These are phyloP conservation scores for Hapsidospora chrysogenum DNA, from an alignment of 495 filamentous ascomycete genomes.

Conservation along the genomic window DNA sequence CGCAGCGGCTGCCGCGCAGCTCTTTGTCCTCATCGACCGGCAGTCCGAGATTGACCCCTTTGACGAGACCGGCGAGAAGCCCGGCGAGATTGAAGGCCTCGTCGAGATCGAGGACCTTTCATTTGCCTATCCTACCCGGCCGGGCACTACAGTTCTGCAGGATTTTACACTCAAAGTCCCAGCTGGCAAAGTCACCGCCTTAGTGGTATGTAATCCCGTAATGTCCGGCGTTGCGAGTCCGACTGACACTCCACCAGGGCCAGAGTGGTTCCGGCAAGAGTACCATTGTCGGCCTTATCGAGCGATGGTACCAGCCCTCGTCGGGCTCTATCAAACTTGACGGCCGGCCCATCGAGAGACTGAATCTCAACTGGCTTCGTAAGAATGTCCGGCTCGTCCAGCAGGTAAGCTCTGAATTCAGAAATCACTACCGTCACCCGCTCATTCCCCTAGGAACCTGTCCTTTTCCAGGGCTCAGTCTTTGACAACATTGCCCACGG, in stretches of 20 bases:
- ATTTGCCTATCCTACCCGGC: slow-evolving; percentile 42
- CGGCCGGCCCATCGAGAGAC: slow-evolving; percentile 20
- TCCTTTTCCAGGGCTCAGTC: slow-evolving; percentile 3
- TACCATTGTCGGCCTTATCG: slow-evolving; percentile 62
- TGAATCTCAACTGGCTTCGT: slow-evolving; percentile 34
- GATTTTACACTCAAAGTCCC: slow-evolving; percentile 30
- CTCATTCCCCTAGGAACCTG: slow-evolving; percentile 41
- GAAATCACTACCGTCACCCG: slow-evolving; percentile 14
- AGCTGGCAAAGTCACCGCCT: slow-evolving; percentile 55
- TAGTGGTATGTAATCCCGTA: slow-evolving; percentile 23
- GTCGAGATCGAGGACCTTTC: slow-evolving; percentile 28
- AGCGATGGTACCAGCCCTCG: slow-evolving; percentile 61
- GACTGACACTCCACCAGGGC: not conserved
- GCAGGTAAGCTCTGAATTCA: slow-evolving; percentile 31
- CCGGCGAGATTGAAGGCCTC: slow-evolving; percentile 13
- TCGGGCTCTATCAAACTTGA: slow-evolving; percentile 22
- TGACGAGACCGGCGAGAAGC: slow-evolving; percentile 5
- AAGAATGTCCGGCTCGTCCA: slow-evolving; percentile 34
- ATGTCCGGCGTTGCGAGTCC: not conserved
- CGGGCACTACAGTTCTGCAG: slow-evolving; percentile 27
- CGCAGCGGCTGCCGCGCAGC: slow-evolving; percentile 12
- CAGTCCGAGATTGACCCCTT: slow-evolving; percentile 8
- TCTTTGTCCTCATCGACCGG: slow-evolving; percentile 14
- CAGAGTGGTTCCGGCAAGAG: slow-evolving; percentile 50
- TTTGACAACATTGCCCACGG: slow-evolving; percentile 34